Evolutionary conservation across 768 basidiomycete genomes (phyloP), one percentile per base, ranked within the genome.

Genomic region (Phlebiopsis gigantea): DNA sequence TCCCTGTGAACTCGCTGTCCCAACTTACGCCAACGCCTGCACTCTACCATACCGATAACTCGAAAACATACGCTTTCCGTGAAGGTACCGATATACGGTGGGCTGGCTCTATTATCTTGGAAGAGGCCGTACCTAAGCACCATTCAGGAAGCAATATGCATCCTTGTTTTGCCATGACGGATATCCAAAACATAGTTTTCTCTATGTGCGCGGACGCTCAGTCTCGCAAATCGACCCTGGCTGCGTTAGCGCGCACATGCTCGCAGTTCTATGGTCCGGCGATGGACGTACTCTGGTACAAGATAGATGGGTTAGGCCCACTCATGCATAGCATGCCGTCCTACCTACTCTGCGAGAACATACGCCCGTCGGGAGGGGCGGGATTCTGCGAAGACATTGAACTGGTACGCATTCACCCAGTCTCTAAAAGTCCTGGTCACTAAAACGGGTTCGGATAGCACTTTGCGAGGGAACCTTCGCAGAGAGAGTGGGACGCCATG

Each of bases 231-330:
- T 3, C 4, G 50, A 41, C 50, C 12, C 22, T 45, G 5, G 53
- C 53, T 14, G 53, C 53, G 4, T 24, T 53, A 10, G 53, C 53
- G 12, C 28, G 42, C 26, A 28, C 53, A 19, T 44, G 42, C 24
- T 28, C 25, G 44, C 28, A 28, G 42, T 54, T 54, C 41, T 54
- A 54, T 17, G 53, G 31, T 5, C 24, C 53, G 8, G 53, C 53
- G 4, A 54, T 54, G 53, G 53, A 43, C 12, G 53, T 42, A 1
- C 31, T 54, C 4, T 54, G 53, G 53, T 31, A 46, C 17, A 43
- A 17, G 14, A 9, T 54, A 1, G 53, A 54, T 29, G 53, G 42
- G 2, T 44, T 54, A 5, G 41, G 42, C 1, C 41, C 53, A 1
- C 19, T 44, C 3, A 19, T 45, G 7, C n/a, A 43, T 29, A 43